Evolutionary conservation across 179 eudicot species (phyloP), one percentile per base, ranked within the genome.

Genomic region (Vitellaria paradoxa): DNA sequence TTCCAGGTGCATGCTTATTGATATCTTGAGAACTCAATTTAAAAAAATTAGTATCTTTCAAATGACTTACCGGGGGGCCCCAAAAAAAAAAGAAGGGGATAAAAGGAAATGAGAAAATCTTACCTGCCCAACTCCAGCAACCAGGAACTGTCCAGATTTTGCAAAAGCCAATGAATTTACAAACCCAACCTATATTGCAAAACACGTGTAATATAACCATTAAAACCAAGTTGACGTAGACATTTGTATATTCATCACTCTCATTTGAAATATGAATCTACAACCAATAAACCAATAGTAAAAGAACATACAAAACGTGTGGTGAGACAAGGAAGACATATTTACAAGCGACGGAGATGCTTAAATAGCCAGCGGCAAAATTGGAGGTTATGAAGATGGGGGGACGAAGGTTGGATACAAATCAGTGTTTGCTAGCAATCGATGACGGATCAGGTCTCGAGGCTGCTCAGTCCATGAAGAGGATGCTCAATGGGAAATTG

Each of bases 91-190:
- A 13, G 15, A 70, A 9, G 9, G 21, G 8, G 11, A 17, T 10
- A 61, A 12, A 37, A 64, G 3, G 7, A 23, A 13, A n/a, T 4
- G 53, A 45, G 18, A 62, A 61, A 21, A 30, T 15, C 68, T 88
- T 68, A 96, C 99, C 98, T 96, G 91, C 57, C 98, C 99, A 81
- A 93, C 89, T 67, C 94, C 99, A 84, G 99, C 98, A 75, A 96
- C 84, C 53, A 96, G 82, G 85, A 96, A 96, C 76, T 80, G 79
- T 77, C 98, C 99, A 46, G 99, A 96, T 83, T 86, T 93, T 14
- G 99, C 96, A 85, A 93, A 87, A 60, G 96, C 96, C 85, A 96
- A 79, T 0, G 99, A 90, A 82, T 92, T 96, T 73, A 92, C 91
- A 81, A 87, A 96, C 59, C 99, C 99, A 64, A 66, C 86, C 99